These are phyloP conservation scores for Tephrocybe sp. DNA, from an alignment of 768 basidiomycete genomes.

Conservation along the genomic window DNA sequence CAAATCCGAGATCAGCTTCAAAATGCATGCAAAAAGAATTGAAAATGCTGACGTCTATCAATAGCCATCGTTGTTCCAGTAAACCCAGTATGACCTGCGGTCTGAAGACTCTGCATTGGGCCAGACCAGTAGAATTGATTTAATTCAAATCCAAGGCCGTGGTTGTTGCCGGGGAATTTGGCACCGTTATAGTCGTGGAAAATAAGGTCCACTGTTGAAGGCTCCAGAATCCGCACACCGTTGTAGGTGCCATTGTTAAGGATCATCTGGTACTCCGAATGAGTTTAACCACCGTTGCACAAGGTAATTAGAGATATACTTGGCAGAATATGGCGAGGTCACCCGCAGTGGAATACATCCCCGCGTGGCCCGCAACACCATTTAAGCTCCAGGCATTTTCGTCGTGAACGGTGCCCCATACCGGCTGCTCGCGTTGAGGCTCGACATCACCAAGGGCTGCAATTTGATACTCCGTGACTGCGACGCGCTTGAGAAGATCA, in stretches of 20 bases:
- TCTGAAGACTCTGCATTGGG: conserved; percentile 24
- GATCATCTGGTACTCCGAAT: conserved; percentile 21
- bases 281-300: neutral
- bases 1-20: neutral
- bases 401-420: conserved; percentile 31
- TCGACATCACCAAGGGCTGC: conserved; percentile 19
- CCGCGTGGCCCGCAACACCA: conserved; percentile 28
- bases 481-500: conserved; percentile 10
- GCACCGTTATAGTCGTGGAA: conserved; percentile 25
- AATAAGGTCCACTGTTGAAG: conserved; percentile 26
- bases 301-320: conserved; percentile 3
- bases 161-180: conserved; percentile 26
- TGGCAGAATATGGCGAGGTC: conserved; percentile 29
- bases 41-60: conserved; percentile 21
- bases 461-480: conserved; percentile 25
- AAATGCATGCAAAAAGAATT: neutral
- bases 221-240: conserved; percentile 21
- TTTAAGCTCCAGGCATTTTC: conserved; percentile 29
- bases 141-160: conserved; percentile 27
- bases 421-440: conserved; percentile 24
- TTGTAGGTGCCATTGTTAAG: conserved; percentile 28
- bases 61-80: conserved; percentile 28
- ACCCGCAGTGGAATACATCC: conserved; percentile 25
- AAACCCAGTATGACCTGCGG: conserved; percentile 28
- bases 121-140: conserved; percentile 29